Evolutionary conservation across 2,329 filamentous ascomycete species (phyloP), one percentile per base, ranked within the genome.

Genomic region (Stachybotrys elegans): DNA sequence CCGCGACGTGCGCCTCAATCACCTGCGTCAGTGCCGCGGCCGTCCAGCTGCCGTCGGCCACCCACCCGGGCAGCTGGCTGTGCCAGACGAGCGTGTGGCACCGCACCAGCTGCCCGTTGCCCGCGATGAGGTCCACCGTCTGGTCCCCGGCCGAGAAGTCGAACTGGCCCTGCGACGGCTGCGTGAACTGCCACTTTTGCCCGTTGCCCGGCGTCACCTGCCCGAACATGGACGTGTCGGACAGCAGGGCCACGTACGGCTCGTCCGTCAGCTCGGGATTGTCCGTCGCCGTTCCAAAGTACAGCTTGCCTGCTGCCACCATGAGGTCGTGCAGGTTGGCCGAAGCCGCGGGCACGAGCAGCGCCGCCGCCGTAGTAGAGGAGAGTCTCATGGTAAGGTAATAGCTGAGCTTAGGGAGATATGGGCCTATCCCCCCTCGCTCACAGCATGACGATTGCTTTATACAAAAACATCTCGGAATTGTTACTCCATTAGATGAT

Each of bases 1-100:
- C 62, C 23, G 68, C 70, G 46, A 80, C 70, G 50, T 79, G 75
- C 47, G 69, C 72, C 55, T 76, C 66, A 52, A 83, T 62, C 5
- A 73, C 72, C 3, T 62, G 60, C 19, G 69, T 68, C 7, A 83
- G 63, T 12, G 77, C 76, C 3, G 57, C 63, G 48, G 76, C 77
- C 22, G 72, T 76, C 43, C 50, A 51, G 6, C 69, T 62, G 39
- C 62, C 57, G 43, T 68, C 64, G 20, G 49, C 45, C 37, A 51
- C 48, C 52, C 50, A 55, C 5, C 45, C 34, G 2, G 52, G 49
- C 12, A 55, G 48, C 42, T 55, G 52, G 12, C 45, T 50, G 57
- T 77, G 66, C 69, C 69, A 73, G 16, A 69, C 62, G 6, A 71
- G 56, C 35, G 71, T 83, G 57, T 87, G 83, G 58, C 83, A 85